phyloP scores from a whole-genome alignment of 768 basidiomycete genomes.

The Trametes punicea region DNA sequence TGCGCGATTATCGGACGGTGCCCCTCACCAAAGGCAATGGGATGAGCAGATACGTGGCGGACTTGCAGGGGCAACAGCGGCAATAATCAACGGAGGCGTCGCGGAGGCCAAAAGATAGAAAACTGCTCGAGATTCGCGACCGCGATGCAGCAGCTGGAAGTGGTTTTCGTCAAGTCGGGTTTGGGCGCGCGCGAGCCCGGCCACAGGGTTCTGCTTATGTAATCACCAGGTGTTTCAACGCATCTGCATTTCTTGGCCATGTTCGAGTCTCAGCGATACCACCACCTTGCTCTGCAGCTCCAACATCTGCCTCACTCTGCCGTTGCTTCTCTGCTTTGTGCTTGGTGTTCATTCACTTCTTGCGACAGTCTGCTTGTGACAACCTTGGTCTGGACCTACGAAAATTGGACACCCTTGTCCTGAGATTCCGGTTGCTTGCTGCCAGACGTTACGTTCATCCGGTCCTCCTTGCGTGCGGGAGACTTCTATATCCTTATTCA shows the following conservation, averaged over 20 bases:
- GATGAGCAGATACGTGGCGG: background rate
- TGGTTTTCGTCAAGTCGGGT: conserved; percentile 1
- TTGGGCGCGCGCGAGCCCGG: background rate
- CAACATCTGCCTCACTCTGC: background rate
- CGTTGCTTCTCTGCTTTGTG: background rate
- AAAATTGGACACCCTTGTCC: background rate
- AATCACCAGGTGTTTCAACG: conserved; percentile 9
- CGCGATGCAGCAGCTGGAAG: background rate
- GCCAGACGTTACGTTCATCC: background rate
- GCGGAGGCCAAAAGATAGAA: conserved; percentile 8
- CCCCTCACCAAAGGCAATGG: background rate
- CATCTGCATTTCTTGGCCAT: conserved; percentile 12
- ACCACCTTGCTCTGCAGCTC: conserved; percentile 5
- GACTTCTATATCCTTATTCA: background rate
- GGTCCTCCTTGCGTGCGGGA: background rate
- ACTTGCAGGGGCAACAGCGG: conserved; percentile 11
- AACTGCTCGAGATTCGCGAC: conserved; percentile 9
- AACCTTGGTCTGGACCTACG: background rate
- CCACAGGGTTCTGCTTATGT: conserved; percentile 6
- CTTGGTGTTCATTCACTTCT: background rate
- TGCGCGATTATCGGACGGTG: conserved; percentile 1
- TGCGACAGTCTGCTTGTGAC: background rate
- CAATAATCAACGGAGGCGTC: background rate
- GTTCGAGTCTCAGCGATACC: conserved; percentile 16
- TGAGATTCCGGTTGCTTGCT: background rate